Evolutionary conservation across 768 basidiomycete species (phyloP), one percentile per base, ranked within the genome.

Genomic region (Kwoniella bestiolae): DNA sequence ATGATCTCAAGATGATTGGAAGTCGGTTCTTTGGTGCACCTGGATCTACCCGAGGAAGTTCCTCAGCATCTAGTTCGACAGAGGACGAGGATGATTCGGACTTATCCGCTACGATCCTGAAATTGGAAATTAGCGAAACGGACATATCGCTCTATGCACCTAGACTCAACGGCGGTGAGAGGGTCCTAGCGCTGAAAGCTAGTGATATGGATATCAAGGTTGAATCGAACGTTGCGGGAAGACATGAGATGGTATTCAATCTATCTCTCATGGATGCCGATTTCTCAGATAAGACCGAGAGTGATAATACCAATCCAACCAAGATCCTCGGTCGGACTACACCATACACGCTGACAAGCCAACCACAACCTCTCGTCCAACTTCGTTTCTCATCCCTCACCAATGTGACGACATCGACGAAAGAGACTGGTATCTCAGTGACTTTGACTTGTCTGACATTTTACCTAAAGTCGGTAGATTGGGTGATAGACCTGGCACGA

Each of bases 351-450:
- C 76, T 90, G 75, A 68, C 76, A 5, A 49, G 46, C 23, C 66
- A 69, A 63, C 72, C 62, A 31, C 58, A 59, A 23, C 76, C 78
- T 0, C 26, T 76, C 1, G 50, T 80, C 31, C 34, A 67, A 1
- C 79, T 90, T 18, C 84, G 86, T n/a, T 87, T 93, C 73, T 84
- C 84, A 9, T 92, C 93, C 0, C 74, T 87, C 2, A 80, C 84
- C 2, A 82, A 88, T 12, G 85, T 87, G 2, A 86, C 85, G 60
- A 86, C 88, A 0, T 84, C 83, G 0, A 83, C 86, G n/a, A 94
- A 95, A 82, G 90, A 93, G 78, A 91, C 91, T 1, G 85, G 85
- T 60, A 79, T 95, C 66, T 87, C 86, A 65, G 65, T 91, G 18
- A 85, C 86, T 8, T 72, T 91, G 16, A 86, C 83, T 64, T 88